Base-by-base conservation (phyloP, 163 green algal genomes). In the Scenedesmus sp. region DNA sequence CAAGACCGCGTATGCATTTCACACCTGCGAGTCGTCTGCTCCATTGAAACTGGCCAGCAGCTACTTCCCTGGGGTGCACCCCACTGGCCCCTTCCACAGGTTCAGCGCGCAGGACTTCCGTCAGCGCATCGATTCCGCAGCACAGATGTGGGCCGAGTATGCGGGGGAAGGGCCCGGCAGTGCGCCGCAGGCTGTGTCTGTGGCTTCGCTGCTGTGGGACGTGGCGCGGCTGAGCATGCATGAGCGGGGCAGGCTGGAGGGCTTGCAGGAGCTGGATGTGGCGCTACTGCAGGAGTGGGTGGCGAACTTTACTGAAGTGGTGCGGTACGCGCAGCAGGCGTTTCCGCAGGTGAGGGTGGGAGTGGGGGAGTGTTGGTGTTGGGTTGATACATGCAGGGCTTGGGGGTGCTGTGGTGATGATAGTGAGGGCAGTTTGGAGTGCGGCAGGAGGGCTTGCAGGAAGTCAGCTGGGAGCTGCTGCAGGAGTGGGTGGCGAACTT, bases 11-110 rank as follows among this genome's bases (percentile, higher is more conserved):
- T 93, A 93, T 57, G 66, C 77, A 8, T 88, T 93, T 66, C 91
- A 93, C 20, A 86, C n/a, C 4, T 93, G 91, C 57, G 54, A 56
- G 57, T 54, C 23, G 16, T 5, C 54, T 15, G 60, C 57, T 4
- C 86, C 91, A 3, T n/a, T 93, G 16, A 79, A 64, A 20, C 64
- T 93, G 18, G 87, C 87, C 13, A 92, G 86, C 79, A 92, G 81
- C 76, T 93, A 93, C 86, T 92, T 93, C 52, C 91, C 91, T 7
- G 91, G 91, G 16, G 91, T 92, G n/a, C 86, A 92, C 82, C 91
- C 91, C 60, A 81, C 55, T 0, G 91, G 91, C 0, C 91, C 91
- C 4, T 93, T 64, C 66, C 91, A 93, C 57, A 15, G 87, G 9
- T 62, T 56, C 86, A 57, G 56, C 2, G 64, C 86, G 15, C 86